Evolutionary conservation across 768 basidiomycete species (phyloP), one percentile per base, ranked within the genome.

Genomic region (Podaxis sp.): DNA sequence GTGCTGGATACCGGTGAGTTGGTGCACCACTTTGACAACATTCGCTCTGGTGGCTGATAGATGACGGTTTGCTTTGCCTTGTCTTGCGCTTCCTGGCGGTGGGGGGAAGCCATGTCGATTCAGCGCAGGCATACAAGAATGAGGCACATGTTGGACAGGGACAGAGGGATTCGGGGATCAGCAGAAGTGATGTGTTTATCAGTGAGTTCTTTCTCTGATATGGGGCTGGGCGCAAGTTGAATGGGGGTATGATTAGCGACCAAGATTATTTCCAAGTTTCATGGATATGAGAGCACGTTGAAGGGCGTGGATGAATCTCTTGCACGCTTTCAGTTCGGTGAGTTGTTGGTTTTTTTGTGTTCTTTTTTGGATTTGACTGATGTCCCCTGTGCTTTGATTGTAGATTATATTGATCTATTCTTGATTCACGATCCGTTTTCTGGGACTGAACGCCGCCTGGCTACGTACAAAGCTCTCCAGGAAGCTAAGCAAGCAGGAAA

Each of bases 381-480:
- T 17, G 7, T 9, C 3, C 39, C 52, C 40, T 19, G 26, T 36
- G 8, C 59, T 30, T 33, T 24, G 40, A 36, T 19, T 36, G 6
- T 56, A 77, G 78, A 77, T 54, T 78, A 79, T 60, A 70, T 74
- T 44, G 72, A 73, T 57, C 66, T 73, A n/a, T 73, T 88, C 73
- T 79, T 95, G 44, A 90, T 94, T 30, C 92, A 95, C 66, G 87
- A 88, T 64, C 87, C 93, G 0, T 73, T 79, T 5, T 82, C 86
- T 17, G 91, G 89, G 4, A 82, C 79, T 19, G 80, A 85, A 63
- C 78, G 77, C 30, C 87, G 93, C 19, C 75, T 93, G n/a, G 83
- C 78, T 22, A 87, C 90, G 0, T 94, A 89, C 76, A 85, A 80
- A 54, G 90, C 89, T 6, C 77, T 95, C 11, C 72, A 86, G 4